A percentile compares a stretch with the other conserved stretches of the same genome.
Conservation (phyloP, 1,139 yeast genomes). For the Candida sp. region DNA sequence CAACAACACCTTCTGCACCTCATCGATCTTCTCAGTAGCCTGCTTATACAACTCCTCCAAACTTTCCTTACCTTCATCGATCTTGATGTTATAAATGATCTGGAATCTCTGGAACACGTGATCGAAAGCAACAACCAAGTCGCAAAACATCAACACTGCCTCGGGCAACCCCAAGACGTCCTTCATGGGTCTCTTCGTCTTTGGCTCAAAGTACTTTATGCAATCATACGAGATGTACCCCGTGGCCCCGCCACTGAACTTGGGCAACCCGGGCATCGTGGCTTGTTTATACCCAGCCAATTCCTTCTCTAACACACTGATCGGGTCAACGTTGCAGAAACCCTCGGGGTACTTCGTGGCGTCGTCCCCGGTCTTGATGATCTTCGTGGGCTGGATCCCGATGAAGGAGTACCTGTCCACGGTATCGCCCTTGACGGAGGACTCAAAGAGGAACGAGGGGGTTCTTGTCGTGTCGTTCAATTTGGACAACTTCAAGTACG, state of each 20-base stretch:
- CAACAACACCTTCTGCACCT: slow-evolving; percentile 56
- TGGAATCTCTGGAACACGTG: slow-evolving; percentile 94
- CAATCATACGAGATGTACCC: slow-evolving; percentile 98
- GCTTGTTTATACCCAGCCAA: slow-evolving; percentile 69
- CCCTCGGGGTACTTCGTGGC: slow-evolving; percentile 33
- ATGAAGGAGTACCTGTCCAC: slow-evolving; percentile 91
- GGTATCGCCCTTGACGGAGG: slow-evolving; percentile 88
- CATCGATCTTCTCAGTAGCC: slow-evolving; percentile 61
- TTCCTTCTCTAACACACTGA: slow-evolving; percentile 74
- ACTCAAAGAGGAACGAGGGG: slow-evolving; percentile 84
- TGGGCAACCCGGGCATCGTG: slow-evolving; percentile 80
- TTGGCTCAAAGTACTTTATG: slow-evolving; percentile 94
- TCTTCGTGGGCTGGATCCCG: slow-evolving; percentile 83
- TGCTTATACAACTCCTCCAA: slow-evolving; percentile 53
- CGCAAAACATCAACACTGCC: slow-evolving; percentile 90
- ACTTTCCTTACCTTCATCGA: slow-evolving; percentile 36
- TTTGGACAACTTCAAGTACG: slow-evolving; percentile 81
- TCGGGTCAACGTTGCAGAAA: slow-evolving; percentile 68
- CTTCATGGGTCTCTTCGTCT: slow-evolving; percentile 71
- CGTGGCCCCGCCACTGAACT: slow-evolving; percentile 92
- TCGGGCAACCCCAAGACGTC: slow-evolving; percentile 90
- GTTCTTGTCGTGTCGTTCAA: slow-evolving; percentile 63
- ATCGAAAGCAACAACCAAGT: slow-evolving; percentile 88
- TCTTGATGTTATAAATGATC: slow-evolving; percentile 77
- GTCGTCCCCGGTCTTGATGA: slow-evolving; percentile 77